Evolutionary conservation across 1,139 yeast species (phyloP).

Genomic region (Torulaspora globosa): DNA sequence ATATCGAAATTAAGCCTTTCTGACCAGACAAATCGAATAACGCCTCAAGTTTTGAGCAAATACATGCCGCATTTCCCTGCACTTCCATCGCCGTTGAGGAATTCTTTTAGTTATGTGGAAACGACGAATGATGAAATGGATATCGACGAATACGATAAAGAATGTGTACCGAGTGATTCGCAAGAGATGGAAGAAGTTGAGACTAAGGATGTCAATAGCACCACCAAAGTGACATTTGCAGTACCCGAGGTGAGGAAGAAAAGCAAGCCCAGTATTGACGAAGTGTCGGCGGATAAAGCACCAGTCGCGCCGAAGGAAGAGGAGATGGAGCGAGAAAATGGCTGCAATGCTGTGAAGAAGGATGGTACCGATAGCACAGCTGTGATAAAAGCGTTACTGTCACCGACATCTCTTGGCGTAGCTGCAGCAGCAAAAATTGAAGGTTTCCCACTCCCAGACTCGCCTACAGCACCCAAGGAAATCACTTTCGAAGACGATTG

Average conservation of each 20-base stretch:
- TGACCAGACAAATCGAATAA: conserved; percentile 13
- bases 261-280: background rate
- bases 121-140: conserved; percentile 23
- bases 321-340: conserved; percentile 4
- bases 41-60: conserved; percentile 17
- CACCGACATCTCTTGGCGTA: conserved; percentile 28
- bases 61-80: conserved; percentile 24
- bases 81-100: conserved; percentile 27
- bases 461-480: background rate
- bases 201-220: background rate
- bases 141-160: conserved; percentile 15
- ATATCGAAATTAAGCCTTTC: conserved; percentile 22
- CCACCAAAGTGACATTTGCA: conserved; percentile 4
- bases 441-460: conserved; percentile 10
- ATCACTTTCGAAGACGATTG: background rate
- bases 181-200: background rate
- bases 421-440: conserved; percentile 26
- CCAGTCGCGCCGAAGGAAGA: conserved; percentile 1
- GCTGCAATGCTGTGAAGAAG: conserved; percentile 2
- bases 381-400: conserved; percentile 23
- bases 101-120: conserved; percentile 16
- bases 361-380: conserved; percentile 14
- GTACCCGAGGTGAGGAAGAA: background rate
- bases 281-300: background rate
- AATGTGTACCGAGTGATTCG: background rate